phyloP scores from a whole-genome alignment of 306 rosid species.

The Chamaecrista fasciculata region DNA sequence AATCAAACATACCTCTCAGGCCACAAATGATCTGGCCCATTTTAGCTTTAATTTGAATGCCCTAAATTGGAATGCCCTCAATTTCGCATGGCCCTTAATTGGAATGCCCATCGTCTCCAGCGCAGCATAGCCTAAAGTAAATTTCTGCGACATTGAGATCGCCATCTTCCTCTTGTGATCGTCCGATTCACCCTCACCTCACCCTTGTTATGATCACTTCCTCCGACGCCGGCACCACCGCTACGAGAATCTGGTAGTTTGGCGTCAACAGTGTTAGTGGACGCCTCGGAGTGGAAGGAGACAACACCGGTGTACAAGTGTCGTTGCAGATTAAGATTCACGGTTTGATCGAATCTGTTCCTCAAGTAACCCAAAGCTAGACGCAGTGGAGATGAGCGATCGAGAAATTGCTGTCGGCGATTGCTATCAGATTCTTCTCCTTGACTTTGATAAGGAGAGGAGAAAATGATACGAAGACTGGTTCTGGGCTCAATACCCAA shows the following conservation, averaged over 20 bases:
- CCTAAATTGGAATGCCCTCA: too few species aligned
- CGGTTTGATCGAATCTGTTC: neutral
- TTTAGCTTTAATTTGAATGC: too few species aligned
- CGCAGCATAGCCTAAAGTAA: constrained; percentile 86
- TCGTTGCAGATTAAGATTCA: neutral
- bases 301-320: constrained; percentile 36
- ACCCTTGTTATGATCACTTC: constrained; percentile 39
- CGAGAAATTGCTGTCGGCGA: neutral
- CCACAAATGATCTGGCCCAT: too few species aligned
- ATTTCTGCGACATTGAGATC: constrained; percentile 84
- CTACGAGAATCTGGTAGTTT: constrained; percentile 33
- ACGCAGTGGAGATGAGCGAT: neutral
- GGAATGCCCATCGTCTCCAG: too few species aligned
- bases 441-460: too few species aligned
- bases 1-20: too few species aligned
- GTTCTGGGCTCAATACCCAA: neutral
- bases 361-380: constrained; percentile 16
- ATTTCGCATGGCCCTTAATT: too few species aligned
- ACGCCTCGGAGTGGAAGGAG: constrained; percentile 42
- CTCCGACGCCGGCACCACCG: constrained; percentile 7
- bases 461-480: too few species aligned
- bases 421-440: neutral
- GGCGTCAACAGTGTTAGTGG: constrained; percentile 31
- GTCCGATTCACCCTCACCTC: constrained; percentile 56
- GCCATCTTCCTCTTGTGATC: constrained; percentile 48